Percentiles rank a stretch among this genome's conserved stretches.
Conservation (phyloP, 768 basidiomycete species). For the Suillus fuscotomentosus region DNA sequence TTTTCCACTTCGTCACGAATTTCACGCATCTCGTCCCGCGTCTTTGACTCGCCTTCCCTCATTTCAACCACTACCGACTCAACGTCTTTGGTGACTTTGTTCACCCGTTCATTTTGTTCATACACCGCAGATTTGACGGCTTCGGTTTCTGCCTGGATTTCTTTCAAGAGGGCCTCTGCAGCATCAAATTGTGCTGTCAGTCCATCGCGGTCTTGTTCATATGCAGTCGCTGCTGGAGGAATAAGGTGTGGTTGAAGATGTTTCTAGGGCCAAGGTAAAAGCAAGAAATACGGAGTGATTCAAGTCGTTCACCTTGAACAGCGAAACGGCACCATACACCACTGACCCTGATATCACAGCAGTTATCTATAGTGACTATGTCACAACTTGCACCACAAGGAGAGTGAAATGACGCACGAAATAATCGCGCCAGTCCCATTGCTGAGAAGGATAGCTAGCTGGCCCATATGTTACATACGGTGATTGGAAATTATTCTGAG, state of each 20-base stretch:
- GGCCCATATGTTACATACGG: constrained; percentile 47
- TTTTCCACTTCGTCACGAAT: constrained; percentile 89
- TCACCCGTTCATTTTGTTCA: constrained; percentile 71
- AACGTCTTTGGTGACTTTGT: constrained; percentile 70
- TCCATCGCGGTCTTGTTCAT: constrained; percentile 83
- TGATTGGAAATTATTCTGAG: constrained; percentile 16
- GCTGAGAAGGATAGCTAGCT: constrained; percentile 42
- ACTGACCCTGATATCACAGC: constrained; percentile 86
- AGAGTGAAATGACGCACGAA: constrained; percentile 59
- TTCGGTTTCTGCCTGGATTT: constrained; percentile 75
- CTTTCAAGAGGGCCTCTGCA: constrained; percentile 75
- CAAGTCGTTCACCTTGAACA: constrained; percentile 63
- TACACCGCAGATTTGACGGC: constrained; percentile 73
- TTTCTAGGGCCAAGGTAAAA: constrained; percentile 52
- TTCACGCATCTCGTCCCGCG: constrained; percentile 87
- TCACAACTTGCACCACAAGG: background rate
- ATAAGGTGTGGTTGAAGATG: constrained; percentile 87
- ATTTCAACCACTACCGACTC: constrained; percentile 71
- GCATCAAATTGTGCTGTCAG: constrained; percentile 89
- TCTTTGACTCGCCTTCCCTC: constrained; percentile 73
- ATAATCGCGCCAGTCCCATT: constrained; percentile 96
- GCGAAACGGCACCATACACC: constrained; percentile 72
- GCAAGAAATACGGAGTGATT: constrained; percentile 10
- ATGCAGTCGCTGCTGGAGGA: constrained; percentile 85
- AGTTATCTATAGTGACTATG: constrained; percentile 65